phyloP scores from a whole-genome alignment of 306 rosid species.

The Vigna reflexopilosa region DNA sequence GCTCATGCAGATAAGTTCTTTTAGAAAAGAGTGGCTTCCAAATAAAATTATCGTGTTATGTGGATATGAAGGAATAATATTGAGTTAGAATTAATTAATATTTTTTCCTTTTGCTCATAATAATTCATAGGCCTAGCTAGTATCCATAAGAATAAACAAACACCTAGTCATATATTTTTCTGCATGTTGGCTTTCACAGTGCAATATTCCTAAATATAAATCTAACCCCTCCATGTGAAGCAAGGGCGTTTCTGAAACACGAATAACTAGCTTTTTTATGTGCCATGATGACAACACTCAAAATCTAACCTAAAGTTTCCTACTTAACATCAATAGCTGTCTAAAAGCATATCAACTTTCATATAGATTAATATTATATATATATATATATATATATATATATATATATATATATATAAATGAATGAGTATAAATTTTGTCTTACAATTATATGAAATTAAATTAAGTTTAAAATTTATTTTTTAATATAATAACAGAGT shows the following conservation, averaged over 20 bases:
- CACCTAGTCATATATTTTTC: background rate
- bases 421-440: too few species aligned
- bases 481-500: too few species aligned
- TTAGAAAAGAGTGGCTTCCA: background rate
- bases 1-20: conserved; percentile 36
- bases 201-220: conserved; percentile 1
- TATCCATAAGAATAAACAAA: conserved; percentile 31
- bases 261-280: background rate
- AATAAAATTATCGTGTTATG: conserved; percentile 14
- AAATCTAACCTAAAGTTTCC: too few species aligned
- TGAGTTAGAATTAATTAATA: background rate
- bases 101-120: background rate
- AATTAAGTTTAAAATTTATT: too few species aligned
- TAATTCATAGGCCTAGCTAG: background rate
- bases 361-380: too few species aligned
- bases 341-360: background rate
- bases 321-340: too few species aligned
- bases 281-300: too few species aligned
- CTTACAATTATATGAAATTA: too few species aligned
- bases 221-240: background rate
- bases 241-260: background rate
- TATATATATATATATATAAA: too few species aligned
- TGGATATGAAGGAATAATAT: conserved; percentile 35
- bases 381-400: too few species aligned
- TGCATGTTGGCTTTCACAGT: background rate